Evolutionary conservation across 2,329 filamentous ascomycete genomes (phyloP).

Genomic region (Fusarium nematophilum): DNA sequence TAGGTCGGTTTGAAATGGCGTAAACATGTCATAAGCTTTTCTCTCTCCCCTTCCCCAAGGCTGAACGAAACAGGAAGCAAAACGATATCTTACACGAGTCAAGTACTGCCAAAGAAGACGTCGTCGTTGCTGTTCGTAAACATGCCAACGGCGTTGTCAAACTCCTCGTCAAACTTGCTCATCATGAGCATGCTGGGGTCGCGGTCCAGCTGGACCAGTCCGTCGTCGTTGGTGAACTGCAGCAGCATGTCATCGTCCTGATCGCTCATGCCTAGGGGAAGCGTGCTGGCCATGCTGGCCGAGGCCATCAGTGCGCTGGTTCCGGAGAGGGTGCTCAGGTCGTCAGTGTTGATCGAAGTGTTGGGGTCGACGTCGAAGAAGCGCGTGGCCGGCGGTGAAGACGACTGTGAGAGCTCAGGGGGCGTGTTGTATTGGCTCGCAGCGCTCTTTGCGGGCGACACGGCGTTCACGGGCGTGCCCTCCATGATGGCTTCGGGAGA

Average conservation of each 20-base stretch:
- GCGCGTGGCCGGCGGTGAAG: slow-evolving; percentile 63
- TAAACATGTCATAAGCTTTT: slow-evolving; percentile 26
- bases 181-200: slow-evolving; percentile 62
- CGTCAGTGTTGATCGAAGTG: slow-evolving; percentile 47
- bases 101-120: slow-evolving; percentile 61
- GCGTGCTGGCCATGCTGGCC: slow-evolving; percentile 48
- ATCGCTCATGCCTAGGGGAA: slow-evolving; percentile 50
- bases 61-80: slow-evolving; percentile 8
- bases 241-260: slow-evolving; percentile 59
- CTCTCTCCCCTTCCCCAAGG: no score
- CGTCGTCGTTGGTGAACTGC: slow-evolving; percentile 57
- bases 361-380: slow-evolving; percentile 61
- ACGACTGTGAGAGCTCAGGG: slow-evolving; percentile 70
- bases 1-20: slow-evolving; percentile 24
- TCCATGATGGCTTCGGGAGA: slow-evolving; percentile 60
- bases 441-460: slow-evolving; percentile 63
- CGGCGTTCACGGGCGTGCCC: slow-evolving; percentile 50
- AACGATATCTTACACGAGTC: slow-evolving; percentile 6
- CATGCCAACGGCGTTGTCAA: slow-evolving; percentile 63
- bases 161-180: slow-evolving; percentile 66
- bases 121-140: slow-evolving; percentile 63
- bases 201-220: slow-evolving; percentile 57
- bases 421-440: slow-evolving; percentile 67
- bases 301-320: slow-evolving; percentile 49
- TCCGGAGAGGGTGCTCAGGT: slow-evolving; percentile 45